Base-by-base conservation (phyloP, 2,329 filamentous ascomycete species). In the Fusarium ambrosium region DNA sequence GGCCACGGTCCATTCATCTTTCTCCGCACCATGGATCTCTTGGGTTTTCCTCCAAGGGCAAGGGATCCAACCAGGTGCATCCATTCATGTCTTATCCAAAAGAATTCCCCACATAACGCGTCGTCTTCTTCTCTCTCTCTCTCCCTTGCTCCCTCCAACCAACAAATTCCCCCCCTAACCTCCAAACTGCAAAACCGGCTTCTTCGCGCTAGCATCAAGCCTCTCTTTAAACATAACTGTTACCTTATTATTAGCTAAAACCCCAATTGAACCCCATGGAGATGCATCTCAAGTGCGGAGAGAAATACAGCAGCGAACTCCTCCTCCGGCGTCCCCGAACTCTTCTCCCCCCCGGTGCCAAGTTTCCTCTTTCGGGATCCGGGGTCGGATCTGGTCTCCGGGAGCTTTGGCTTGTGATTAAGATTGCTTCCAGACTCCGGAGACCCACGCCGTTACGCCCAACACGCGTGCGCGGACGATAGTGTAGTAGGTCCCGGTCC, bases 181-280 rank as follows among this genome's bases (percentile, higher is more conserved):
- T 61, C 60, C 61, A 48, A 65, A 65, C 16, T 18, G 18, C 7
- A 16, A 45, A n/a, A 41, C 61, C 45, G 45, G 61, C 45, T 36
- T 51, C 29, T 13, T 27, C n/a, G 11, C 39, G 62, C 51, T 45
- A 64, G 43, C 60, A 66, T 62, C 64, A 61, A 41, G 45, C 18
- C 61, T 74, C 48, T 32, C 45, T 60, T 75, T 74, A 74, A 74
- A 69, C 59, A 48, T 64, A 67, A 41, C 65, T 74, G 34, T 74
- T 74, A 74, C 72, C 66, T 70, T 75, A 74, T 75, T 64, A 72
- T 74, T 74, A 74, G 72, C 72, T 74, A 74, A 75, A 72, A 64
- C 72, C 29, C 72, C 69, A 74, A 73, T 7, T 62, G 22, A 37
- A 69, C 59, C 69, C 65, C 59, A 64, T 55, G n/a, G 36, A 39